A percentile compares a stretch with the other conserved stretches of the same genome.
phyloP scores from a whole-genome alignment of 1,139 yeast species.

The Pichia sp. region DNA sequence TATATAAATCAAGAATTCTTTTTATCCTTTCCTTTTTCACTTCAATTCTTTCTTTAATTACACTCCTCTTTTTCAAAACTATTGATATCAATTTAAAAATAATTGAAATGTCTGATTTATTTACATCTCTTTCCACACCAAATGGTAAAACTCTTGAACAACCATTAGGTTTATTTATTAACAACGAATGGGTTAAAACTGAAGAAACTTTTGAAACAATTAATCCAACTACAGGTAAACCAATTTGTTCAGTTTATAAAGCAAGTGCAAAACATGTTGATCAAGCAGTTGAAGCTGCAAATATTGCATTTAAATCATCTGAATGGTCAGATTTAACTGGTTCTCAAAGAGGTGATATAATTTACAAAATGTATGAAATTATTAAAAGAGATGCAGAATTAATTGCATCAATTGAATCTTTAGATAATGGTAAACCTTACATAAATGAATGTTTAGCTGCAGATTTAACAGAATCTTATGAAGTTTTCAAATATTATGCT shows the following conservation, averaged over 20 bases:
- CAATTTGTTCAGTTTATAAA: slow-evolving; percentile 57
- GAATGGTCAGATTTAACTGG: slow-evolving; percentile 38
- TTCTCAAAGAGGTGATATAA: slow-evolving; percentile 39
- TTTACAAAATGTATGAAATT: slow-evolving; percentile 46
- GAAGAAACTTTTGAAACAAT: slow-evolving; percentile 41
- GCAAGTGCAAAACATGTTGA: slow-evolving; percentile 62
- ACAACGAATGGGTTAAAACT: slow-evolving; percentile 66
- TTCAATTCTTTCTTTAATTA: not conserved
- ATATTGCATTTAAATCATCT: slow-evolving; percentile 46
- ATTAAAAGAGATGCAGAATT: slow-evolving; percentile 45
- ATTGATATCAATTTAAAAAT: too few relatives aligned
- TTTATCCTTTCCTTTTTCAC: not conserved
- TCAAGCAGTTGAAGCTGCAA: slow-evolving; percentile 55
- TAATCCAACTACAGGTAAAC: slow-evolving; percentile 59
- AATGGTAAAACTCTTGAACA: slow-evolving; percentile 54
- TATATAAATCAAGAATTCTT: not conserved
- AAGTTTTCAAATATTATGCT: slow-evolving; percentile 61
- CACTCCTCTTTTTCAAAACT: too few relatives aligned
- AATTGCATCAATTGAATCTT: slow-evolving; percentile 50
- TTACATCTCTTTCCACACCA: slow-evolving; percentile 49
- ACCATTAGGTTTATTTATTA: slow-evolving; percentile 75
- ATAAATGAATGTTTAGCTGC: slow-evolving; percentile 31
- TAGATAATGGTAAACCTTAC: slow-evolving; percentile 56
- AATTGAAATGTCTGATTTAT: slow-evolving; percentile 14
- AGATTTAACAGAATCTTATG: slow-evolving; percentile 56